Percentiles rank a stretch among this genome's conserved stretches.
These are phyloP conservation scores for Nicotiana noctiflora DNA, from an alignment of 257 asterid species.

Conservation along the genomic window DNA sequence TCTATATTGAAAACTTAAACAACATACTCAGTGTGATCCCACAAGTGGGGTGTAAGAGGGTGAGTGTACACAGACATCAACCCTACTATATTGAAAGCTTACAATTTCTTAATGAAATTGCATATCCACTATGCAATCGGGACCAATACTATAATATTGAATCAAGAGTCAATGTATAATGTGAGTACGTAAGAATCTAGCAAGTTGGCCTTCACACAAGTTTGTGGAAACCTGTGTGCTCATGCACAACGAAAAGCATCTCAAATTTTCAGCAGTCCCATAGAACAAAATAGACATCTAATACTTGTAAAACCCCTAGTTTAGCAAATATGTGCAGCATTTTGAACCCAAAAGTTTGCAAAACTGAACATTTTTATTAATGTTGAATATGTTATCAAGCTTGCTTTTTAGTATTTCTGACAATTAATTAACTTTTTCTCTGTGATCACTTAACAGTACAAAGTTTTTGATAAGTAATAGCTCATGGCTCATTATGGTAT, in stretches of 20 bases:
- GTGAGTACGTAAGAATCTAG: not conserved
- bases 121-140: not conserved
- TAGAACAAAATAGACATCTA: not conserved
- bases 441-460: not conserved
- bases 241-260: not conserved
- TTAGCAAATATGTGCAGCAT: not conserved
- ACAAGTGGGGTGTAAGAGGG: no score
- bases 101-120: not conserved
- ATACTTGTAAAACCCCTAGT: not conserved
- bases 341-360: not conserved
- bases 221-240: not conserved
- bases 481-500: not conserved
- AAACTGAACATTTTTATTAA: not conserved
- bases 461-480: not conserved
- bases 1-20: not conserved
- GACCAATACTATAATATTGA: not conserved
- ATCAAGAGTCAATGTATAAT: not conserved
- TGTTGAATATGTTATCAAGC: not conserved
- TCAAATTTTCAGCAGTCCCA: not conserved
- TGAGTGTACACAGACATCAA: no score
- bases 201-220: not conserved
- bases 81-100: not conserved
- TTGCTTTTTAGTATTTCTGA: not conserved
- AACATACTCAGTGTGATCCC: no score
- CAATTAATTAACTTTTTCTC: not conserved